Evolutionary conservation across 148 eudicot species (phyloP).

Genomic region (Arctostaphylos glauca): DNA sequence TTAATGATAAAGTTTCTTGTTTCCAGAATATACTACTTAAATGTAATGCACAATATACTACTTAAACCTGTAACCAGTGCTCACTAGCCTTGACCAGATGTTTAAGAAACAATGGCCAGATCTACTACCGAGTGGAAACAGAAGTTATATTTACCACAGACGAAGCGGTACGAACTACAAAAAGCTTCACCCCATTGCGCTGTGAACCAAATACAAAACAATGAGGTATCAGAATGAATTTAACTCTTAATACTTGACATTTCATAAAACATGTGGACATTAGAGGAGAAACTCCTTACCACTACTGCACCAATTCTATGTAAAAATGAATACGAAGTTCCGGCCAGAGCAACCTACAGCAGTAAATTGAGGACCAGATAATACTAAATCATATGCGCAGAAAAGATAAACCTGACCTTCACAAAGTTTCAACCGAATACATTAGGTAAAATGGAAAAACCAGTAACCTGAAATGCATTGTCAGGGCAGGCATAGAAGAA

Average conservation of each 20-base stretch:
- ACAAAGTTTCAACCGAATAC: background rate
- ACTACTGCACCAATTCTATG: slow-evolving; percentile 85
- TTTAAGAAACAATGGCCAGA: background rate
- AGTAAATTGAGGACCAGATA: slow-evolving; percentile 11
- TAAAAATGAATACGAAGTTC: slow-evolving; percentile 70
- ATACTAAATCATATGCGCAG: background rate
- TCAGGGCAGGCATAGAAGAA: slow-evolving; percentile 88
- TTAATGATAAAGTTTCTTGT: too few relatives aligned
- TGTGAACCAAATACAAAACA: slow-evolving; percentile 29
- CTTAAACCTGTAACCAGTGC: background rate
- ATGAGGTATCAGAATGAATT: slow-evolving; percentile 3
- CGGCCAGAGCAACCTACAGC: slow-evolving; percentile 72
- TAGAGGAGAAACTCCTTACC: slow-evolving; percentile 44
- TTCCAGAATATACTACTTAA: background rate
- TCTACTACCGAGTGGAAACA: background rate
- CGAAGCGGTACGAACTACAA: slow-evolving; percentile 86
- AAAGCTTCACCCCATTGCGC: slow-evolving; percentile 93
- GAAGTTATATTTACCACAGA: slow-evolving; percentile 63
- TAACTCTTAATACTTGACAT: background rate
- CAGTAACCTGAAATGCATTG: slow-evolving; percentile 85
- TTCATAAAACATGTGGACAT: background rate
- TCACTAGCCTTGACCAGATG: background rate
- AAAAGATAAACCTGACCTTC: background rate
- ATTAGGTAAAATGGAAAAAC: background rate
- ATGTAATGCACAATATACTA: background rate